These are phyloP conservation scores for Inga oerstediana DNA, from an alignment of 306 rosid species.

Conservation along the genomic window DNA sequence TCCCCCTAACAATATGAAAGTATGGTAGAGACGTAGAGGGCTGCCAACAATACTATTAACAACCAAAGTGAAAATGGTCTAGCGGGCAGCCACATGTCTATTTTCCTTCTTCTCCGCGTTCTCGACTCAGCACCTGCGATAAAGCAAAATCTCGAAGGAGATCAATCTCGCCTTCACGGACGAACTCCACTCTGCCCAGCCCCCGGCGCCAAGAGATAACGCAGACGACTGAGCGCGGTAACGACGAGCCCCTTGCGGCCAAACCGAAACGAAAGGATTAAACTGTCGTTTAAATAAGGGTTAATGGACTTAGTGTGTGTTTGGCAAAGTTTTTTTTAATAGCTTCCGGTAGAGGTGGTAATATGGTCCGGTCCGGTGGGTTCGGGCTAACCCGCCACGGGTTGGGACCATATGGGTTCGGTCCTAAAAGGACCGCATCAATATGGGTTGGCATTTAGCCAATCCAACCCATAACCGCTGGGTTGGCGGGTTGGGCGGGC, in stretches of 20 bases:
- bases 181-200: background rate
- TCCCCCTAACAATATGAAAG: background rate
- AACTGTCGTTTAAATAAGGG: no score
- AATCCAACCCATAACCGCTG: no score
- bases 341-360: no score
- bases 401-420: no score
- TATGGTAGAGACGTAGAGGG: background rate
- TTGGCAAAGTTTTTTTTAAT: no score
- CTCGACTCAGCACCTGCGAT: no score
- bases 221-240: background rate
- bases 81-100: background rate
- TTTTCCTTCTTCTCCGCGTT: background rate
- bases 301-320: no score
- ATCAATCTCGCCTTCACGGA: background rate
- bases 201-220: background rate
- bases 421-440: no score
- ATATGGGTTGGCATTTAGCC: no score
- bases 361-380: no score
- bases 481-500: no score
- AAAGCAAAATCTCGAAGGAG: background rate
- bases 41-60: background rate
- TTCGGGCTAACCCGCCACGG: no score
- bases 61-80: background rate
- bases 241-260: background rate
- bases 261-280: background rate